Percentiles rank a stretch among this genome's conserved stretches.
phyloP scores from a whole-genome alignment of 306 rosid genomes.

The Glycine latifolia region DNA sequence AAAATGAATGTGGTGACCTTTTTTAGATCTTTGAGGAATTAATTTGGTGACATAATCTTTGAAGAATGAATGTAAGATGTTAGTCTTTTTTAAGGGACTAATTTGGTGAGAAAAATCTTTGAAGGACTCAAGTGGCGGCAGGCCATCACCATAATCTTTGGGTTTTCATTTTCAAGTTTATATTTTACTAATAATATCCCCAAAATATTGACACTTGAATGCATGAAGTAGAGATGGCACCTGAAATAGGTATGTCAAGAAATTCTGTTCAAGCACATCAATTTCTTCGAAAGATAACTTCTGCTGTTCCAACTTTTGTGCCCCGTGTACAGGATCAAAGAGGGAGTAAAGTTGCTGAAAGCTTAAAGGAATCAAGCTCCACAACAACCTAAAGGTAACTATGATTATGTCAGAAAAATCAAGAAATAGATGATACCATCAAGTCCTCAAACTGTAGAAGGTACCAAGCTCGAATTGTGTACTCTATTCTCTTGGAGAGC shows the following conservation, averaged over 20 bases:
- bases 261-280: conserved; percentile 89
- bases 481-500: conserved; percentile 91
- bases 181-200: not conserved
- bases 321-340: conserved; percentile 85
- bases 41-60: not conserved
- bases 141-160: not conserved
- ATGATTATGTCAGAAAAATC: conserved; percentile 36
- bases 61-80: not conserved
- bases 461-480: conserved; percentile 97
- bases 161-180: not conserved
- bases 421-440: conserved; percentile 68
- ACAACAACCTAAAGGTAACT: conserved; percentile 19
- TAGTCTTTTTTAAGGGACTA: not conserved
- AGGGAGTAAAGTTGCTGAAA: conserved; percentile 94
- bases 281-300: conserved; percentile 64
- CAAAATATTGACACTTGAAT: not conserved
- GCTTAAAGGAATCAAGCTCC: conserved; percentile 43
- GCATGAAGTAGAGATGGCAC: conserved; percentile 50
- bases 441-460: conserved; percentile 95
- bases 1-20: not conserved
- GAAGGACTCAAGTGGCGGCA: not conserved
- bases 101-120: not conserved
- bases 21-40: conserved; percentile 1
- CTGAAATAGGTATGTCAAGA: conserved; percentile 85
- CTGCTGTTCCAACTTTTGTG: conserved; percentile 83